These are phyloP conservation scores for Pugionium cornutum DNA, from an alignment of 345 rosid species.

Conservation along the genomic window DNA sequence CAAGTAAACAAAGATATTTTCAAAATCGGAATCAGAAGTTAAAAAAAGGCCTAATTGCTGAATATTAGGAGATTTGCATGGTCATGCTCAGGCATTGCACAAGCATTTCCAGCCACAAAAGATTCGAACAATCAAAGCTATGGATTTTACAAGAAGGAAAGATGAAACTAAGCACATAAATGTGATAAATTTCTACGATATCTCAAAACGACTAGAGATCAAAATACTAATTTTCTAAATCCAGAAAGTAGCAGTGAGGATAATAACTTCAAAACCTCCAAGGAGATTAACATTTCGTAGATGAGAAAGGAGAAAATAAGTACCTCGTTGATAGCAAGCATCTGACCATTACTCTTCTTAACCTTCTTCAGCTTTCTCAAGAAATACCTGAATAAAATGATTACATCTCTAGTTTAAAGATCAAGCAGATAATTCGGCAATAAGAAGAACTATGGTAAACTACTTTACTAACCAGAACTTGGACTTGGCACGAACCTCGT, in stretches of 20 bases:
- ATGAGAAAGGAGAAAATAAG: not conserved
- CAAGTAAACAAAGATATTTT: no score
- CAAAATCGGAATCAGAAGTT: no score
- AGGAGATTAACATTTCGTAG: no score
- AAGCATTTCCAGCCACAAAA: not conserved
- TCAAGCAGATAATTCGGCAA: not conserved
- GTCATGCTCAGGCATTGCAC: no score
- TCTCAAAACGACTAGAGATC: not conserved
- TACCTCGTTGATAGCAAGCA: slow-evolving; percentile 63
- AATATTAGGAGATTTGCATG: not conserved
- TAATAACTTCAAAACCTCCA: no score
- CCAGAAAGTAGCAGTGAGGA: not conserved
- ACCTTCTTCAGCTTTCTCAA: slow-evolving; percentile 60
- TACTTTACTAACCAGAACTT: slow-evolving; percentile 56
- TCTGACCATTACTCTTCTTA: slow-evolving; percentile 61
- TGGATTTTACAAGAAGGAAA: not conserved
- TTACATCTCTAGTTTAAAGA: not conserved
- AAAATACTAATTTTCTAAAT: not conserved
- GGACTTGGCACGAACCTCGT: slow-evolving; percentile 68
- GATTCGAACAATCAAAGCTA: not conserved
- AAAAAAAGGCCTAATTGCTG: not conserved
- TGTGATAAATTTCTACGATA: not conserved
- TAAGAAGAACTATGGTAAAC: not conserved
- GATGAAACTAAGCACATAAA: not conserved
- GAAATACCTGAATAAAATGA: slow-evolving; percentile 45